Evolutionary conservation across 2,329 filamentous ascomycete species (phyloP).

Genomic region (Paraphaeosphaeria minitans): DNA sequence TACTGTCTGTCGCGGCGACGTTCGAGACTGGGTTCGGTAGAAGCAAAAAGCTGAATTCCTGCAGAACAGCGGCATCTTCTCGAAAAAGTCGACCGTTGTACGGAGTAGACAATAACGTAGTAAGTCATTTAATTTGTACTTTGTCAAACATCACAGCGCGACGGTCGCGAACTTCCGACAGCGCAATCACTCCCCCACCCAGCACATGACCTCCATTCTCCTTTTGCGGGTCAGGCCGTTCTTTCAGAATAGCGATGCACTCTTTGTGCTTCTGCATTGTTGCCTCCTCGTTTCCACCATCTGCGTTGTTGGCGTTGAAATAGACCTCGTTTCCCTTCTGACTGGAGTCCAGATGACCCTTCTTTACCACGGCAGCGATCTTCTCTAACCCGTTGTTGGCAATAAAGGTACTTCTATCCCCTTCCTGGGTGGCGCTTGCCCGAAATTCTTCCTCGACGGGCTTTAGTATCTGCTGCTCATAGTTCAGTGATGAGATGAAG

Average conservation of each 20-base stretch:
- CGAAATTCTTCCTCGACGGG: neutral
- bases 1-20: neutral
- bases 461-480: too few species aligned
- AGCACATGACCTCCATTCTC: neutral
- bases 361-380: neutral
- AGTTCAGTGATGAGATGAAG: too few species aligned
- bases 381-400: neutral
- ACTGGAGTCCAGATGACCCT: neutral
- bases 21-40: neutral
- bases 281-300: neutral
- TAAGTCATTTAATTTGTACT: too few species aligned
- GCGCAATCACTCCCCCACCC: neutral
- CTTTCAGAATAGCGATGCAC: neutral
- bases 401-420: neutral
- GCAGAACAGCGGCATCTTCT: neutral
- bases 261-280: neutral
- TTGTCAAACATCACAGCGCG: neutral
- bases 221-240: too few species aligned
- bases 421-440: neutral
- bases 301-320: neutral
- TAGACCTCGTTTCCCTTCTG: neutral
- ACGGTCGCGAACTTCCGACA: neutral
- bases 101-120: too few species aligned
- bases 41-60: neutral
- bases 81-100: too few species aligned